Evolutionary conservation across 768 basidiomycete species (phyloP).

Genomic region (Saitozyma podzolica): DNA sequence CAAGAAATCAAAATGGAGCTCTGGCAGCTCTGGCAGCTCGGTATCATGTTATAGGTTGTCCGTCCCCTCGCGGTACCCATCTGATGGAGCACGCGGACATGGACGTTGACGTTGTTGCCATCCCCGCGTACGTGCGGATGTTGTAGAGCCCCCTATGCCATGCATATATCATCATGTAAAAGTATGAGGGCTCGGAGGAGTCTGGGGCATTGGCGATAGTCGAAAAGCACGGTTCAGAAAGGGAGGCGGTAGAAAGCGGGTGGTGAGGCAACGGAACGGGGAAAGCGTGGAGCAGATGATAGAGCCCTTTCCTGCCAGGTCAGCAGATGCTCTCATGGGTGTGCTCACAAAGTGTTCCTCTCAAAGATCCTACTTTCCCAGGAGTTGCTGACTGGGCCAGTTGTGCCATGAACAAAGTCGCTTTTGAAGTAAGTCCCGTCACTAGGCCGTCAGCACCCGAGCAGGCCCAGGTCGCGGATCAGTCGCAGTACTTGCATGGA

Average conservation of each 20-base stretch:
- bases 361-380: constrained; percentile 44
- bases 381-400: neutral
- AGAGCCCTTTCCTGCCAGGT: constrained; percentile 33
- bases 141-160: too few species aligned
- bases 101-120: too few species aligned
- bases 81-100: too few species aligned
- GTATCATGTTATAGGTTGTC: too few species aligned
- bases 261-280: constrained; percentile 36
- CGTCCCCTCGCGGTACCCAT: too few species aligned
- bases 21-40: too few species aligned
- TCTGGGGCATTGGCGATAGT: constrained; percentile 76
- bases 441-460: constrained; percentile 10
- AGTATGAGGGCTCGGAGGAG: constrained; percentile 48
- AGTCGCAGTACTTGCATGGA: constrained; percentile 15
- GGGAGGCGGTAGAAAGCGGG: constrained; percentile 47
- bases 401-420: constrained; percentile 1
- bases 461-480: neutral
- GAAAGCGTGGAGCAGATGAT: constrained; percentile 40
- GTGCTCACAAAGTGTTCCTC: constrained; percentile 38
- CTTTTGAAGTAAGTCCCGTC: constrained; percentile 44
- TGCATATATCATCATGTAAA: too few species aligned
- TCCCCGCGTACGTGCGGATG: too few species aligned
- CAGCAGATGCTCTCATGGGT: neutral
- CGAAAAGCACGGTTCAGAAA: constrained; percentile 86
- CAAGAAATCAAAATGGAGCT: too few species aligned